Evolutionary conservation across 306 rosid species (phyloP).

Genomic region (Trichosanthes cucumerina): DNA sequence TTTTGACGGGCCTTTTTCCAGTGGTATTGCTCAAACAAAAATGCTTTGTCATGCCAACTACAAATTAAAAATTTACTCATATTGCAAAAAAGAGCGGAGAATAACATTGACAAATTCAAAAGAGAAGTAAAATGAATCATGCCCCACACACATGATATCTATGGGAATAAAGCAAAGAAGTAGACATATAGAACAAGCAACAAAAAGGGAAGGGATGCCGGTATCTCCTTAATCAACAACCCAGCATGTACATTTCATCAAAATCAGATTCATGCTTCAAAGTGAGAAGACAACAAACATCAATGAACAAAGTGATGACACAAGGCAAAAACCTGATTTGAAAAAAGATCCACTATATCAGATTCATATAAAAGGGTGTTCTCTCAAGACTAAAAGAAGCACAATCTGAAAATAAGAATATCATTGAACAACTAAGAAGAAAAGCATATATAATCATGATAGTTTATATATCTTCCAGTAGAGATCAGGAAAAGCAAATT

Average conservation of each 20-base stretch:
- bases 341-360: not conserved
- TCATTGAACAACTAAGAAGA: not conserved
- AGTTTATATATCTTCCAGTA: not conserved
- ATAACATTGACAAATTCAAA: too few relatives aligned
- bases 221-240: not conserved
- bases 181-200: not conserved
- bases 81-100: too few relatives aligned
- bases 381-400: not conserved
- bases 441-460: not conserved
- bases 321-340: not conserved
- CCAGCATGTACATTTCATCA: not conserved
- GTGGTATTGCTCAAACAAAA: constrained; percentile 76
- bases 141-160: too few relatives aligned
- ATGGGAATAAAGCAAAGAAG: not conserved
- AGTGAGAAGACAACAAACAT: not conserved
- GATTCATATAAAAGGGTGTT: not conserved
- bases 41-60: constrained; percentile 89
- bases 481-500: not conserved
- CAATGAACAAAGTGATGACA: not conserved
- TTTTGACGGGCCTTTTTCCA: constrained; percentile 69
- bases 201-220: not conserved
- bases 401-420: not conserved
- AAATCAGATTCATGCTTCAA: not conserved
- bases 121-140: too few relatives aligned
- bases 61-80: too few relatives aligned